Evolutionary conservation across 1,284 basidiomycete species (phyloP), one percentile per base, ranked within the genome.

Genomic region (Cutaneotrichosporon sp.): DNA sequence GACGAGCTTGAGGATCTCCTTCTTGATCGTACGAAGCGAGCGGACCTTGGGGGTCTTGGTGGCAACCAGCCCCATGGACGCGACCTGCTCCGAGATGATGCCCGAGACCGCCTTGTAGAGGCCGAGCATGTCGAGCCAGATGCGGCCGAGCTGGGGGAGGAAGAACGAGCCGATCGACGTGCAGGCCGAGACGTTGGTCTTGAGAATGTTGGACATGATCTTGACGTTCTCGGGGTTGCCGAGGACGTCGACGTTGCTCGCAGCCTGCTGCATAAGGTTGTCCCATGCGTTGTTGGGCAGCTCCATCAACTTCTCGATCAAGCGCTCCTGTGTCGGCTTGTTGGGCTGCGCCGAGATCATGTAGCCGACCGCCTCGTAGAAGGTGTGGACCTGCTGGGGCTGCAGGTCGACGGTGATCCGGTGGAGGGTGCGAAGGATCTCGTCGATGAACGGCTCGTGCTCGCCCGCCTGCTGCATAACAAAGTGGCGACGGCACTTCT

Each of bases 281-380:
- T 98, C 95, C 97, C 97, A 99, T 49, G 95, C 95, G 69, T 90
- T 94, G 79, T 99, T 99, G 0, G 97, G 97, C 69, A 97, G 82
- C 69, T 97, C 92, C 97, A 99, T 99, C 56, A 99, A 81, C 76
- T 95, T 97, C 27, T 87, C 84, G 60, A 99, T 98, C 60, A 99
- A 83, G 67, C 92, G 90, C 82, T 99, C 97, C 80, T 98, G 97
- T 68, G 91, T 91, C 18, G 92, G 89, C 78, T 97, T 95, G 80
- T 99, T 97, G 49, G 95, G 95, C 78, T 99, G 97, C 2, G 95
- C 94, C 20, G 95, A 93, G 71, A 99, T 97, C 97, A 99, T 99
- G 82, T 98, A 94, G 22, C 97, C 97, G 54, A 98, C 91, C 8
- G 97, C 97, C 81, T 99, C 95, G 73, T 97, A 97, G 83, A 95